Evolutionary conservation across 805 yeast species (phyloP), one percentile per base, ranked within the genome.

Genomic region (Vanderwaltozyma tropicalis): DNA sequence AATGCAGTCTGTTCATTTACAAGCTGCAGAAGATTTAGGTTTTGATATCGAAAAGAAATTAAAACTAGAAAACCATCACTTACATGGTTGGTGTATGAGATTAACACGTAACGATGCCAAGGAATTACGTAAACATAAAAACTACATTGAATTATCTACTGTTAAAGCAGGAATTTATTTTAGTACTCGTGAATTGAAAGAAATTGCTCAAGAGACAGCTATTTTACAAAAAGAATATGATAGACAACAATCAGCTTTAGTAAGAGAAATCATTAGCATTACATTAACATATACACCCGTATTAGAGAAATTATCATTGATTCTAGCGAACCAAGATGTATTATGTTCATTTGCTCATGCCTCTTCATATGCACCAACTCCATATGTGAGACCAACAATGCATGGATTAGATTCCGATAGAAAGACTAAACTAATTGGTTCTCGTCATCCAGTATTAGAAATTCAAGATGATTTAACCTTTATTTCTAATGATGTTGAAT

Each of bases 161-260:
- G 94, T 86, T 22, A 92, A 92, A 56, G 95, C 96, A 2, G 99
- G 99, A 40, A 89, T 89, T 4, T 86, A 71, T 57, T 92, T 92
- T 67, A 86, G 95, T 9, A 85, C 95, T 1, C 59, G 66, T 31
- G 69, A 70, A 43, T 65, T 92, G 47, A 67, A 73, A 30, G 66
- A 69, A n/a, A 64, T 78, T 26, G 76, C 87, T 12, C 63, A 66
- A 27, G 74, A 77, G 41, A 78, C 76, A 47, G 62, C 64, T 12
- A 74, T 74, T 32, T 63, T 80, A 18, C 76, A 78, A 42, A 66
- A 69, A 12, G 80, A 78, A 41, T 89, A 89, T 57, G 77, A 80
- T 43, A 65, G 64, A 38, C 80, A 84, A 42, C 97, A 92, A 60
- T 64, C 79, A 3, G 74, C 77, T 4, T 72, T 92, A 31, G 94